These are phyloP conservation scores for Solanum virginianum DNA, from an alignment of 257 asterid genomes.

Conservation along the genomic window DNA sequence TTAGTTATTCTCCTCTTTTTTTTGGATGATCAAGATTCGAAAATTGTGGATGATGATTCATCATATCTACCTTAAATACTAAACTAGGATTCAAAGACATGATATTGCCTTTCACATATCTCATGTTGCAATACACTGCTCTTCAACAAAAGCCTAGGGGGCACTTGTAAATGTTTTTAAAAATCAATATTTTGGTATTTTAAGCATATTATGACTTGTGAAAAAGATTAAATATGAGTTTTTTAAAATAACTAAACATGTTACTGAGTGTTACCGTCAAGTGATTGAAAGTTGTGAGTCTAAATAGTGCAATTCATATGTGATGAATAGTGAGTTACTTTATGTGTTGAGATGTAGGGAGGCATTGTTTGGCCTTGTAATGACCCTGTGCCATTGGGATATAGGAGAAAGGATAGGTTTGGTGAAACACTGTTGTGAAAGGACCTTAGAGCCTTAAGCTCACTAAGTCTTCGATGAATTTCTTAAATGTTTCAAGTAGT, in stretches of 20 bases:
- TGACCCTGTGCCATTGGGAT: no score
- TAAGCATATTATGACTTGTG: background rate
- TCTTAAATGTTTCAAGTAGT: no score
- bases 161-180: background rate
- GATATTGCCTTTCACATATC: background rate
- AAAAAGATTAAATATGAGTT: background rate
- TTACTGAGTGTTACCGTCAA: background rate
- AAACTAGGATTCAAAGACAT: background rate
- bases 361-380: no score
- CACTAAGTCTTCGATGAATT: no score
- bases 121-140: background rate
- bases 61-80: background rate
- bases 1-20: background rate
- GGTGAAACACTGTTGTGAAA: no score
- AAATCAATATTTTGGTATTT: background rate
- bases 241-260: background rate
- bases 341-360: no score
- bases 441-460: no score
- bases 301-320: no score
- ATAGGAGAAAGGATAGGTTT: no score
- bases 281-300: no score
- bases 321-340: no score
- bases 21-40: background rate
- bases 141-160: background rate
- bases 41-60: background rate